A percentile compares a stretch with the other conserved stretches of the same genome.
Conservation (phyloP, 768 basidiomycete species). For the Galerina marginata region DNA sequence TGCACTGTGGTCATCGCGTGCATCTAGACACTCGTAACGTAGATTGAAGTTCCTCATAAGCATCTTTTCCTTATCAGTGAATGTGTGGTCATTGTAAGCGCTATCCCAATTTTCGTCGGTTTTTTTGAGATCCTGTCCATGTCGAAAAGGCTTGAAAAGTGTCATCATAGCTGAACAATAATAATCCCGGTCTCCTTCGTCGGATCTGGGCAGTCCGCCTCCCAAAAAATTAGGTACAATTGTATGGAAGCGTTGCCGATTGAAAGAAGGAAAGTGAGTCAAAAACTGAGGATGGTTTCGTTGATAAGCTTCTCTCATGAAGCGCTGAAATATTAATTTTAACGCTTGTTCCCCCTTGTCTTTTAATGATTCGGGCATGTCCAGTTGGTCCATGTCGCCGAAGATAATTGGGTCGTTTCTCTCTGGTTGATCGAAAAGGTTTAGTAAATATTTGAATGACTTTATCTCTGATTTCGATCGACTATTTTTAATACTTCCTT, state of each 20-base stretch:
- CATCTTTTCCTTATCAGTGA: constrained; percentile 15
- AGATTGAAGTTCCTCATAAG: constrained; percentile 38
- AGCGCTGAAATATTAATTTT: no score
- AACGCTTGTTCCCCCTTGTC: no score
- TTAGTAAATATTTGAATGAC: not conserved
- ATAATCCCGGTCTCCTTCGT: constrained; percentile 34
- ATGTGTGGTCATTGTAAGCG: constrained; percentile 21
- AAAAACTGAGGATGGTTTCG: constrained; percentile 26
- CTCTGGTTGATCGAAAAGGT: no score
- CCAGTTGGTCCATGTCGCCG: no score
- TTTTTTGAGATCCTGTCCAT: constrained; percentile 25
- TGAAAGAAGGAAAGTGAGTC: not conserved
- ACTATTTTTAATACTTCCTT: constrained; percentile 14
- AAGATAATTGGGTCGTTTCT: no score
- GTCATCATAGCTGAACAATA: constrained; percentile 38
- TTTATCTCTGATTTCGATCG: not conserved
- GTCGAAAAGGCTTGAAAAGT: constrained; percentile 34
- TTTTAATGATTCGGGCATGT: no score
- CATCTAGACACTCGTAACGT: constrained; percentile 41
- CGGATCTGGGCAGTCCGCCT: constrained; percentile 30
- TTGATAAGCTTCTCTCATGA: constrained; percentile 25
- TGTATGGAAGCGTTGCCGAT: not conserved
- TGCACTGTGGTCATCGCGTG: constrained; percentile 35
- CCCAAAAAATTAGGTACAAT: constrained; percentile 36
- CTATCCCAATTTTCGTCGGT: constrained; percentile 31